A percentile compares a stretch with the other conserved stretches of the same genome.
These are phyloP conservation scores for Solanum rostratum DNA, from an alignment of 257 asterid species.

Conservation along the genomic window DNA sequence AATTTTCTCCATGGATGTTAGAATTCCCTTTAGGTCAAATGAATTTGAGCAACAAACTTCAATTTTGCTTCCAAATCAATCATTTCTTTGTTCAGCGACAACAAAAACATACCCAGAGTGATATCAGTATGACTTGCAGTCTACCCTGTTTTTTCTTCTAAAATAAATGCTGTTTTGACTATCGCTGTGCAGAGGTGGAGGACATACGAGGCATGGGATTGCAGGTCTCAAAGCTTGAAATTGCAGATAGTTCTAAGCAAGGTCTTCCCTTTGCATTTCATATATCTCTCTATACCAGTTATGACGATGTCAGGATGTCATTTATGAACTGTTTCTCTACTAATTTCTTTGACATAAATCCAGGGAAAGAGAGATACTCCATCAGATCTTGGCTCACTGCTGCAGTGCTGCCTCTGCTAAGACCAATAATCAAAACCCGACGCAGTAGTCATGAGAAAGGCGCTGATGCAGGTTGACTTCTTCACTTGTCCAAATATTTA, in stretches of 20 bases:
- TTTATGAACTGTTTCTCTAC: not conserved
- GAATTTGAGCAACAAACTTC: not conserved
- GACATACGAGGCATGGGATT: slow-evolving; percentile 95
- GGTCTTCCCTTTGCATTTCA: slow-evolving; percentile 17
- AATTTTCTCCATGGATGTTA: not conserved
- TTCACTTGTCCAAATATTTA: not conserved
- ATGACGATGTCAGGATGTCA: not conserved
- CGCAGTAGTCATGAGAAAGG: slow-evolving; percentile 13
- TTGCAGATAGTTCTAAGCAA: slow-evolving; percentile 37
- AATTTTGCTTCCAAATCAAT: not conserved
- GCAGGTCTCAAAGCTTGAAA: slow-evolving; percentile 96
- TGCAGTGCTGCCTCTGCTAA: slow-evolving; percentile 35
- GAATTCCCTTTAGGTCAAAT: not conserved
- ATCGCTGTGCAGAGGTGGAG: slow-evolving; percentile 47
- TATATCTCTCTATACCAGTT: not conserved
- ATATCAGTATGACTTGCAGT: not conserved
- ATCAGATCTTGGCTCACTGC: slow-evolving; percentile 77
- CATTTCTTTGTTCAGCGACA: not conserved
- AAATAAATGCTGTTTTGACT: not conserved
- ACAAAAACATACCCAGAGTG: not conserved
- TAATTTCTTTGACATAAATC: slow-evolving; percentile 11
- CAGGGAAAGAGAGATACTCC: slow-evolving; percentile 53
- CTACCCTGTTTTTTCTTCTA: not conserved
- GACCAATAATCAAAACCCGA: slow-evolving; percentile 14
- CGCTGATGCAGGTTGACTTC: slow-evolving; percentile 22